phyloP scores from a whole-genome alignment of 768 basidiomycete genomes.

The Mycena leptocephala region DNA sequence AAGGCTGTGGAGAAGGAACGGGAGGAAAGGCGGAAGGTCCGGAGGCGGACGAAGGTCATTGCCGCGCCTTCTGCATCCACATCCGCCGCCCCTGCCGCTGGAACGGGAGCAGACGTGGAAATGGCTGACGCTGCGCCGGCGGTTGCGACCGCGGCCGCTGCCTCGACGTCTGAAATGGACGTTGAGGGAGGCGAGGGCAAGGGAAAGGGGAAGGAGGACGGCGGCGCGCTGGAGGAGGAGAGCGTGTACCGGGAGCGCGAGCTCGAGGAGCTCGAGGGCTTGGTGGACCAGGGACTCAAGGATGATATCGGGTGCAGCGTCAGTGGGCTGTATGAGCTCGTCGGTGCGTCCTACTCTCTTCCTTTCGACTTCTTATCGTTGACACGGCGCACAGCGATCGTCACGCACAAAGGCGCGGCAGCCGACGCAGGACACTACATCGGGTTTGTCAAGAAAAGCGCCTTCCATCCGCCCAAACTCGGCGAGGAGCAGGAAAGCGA shows the following conservation, averaged over 20 bases:
- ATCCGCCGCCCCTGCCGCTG: conserved; percentile 41
- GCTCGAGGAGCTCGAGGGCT: conserved; percentile 70
- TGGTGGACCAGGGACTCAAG: conserved; percentile 77
- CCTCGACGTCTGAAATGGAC: conserved; percentile 39
- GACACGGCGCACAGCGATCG: conserved; percentile 73
- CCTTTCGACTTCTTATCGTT: background rate
- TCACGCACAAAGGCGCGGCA: conserved; percentile 97
- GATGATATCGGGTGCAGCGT: conserved; percentile 82
- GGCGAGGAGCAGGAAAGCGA: conserved; percentile 72
- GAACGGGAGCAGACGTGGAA: conserved; percentile 63
- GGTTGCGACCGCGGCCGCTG: conserved; percentile 35
- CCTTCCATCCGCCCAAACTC: conserved; percentile 65
- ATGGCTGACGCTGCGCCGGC: conserved; percentile 57
- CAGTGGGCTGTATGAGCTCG: conserved; percentile 92
- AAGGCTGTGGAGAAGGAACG: conserved; percentile 87
- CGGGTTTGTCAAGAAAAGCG: conserved; percentile 88
- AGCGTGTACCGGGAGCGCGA: conserved; percentile 76
- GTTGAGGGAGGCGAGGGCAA: conserved; percentile 43
- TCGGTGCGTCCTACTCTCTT: conserved; percentile 69
- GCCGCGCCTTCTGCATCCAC: conserved; percentile 46
- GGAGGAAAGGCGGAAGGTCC: conserved; percentile 84
- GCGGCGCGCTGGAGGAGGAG: conserved; percentile 77
- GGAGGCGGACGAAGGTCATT: conserved; percentile 78
- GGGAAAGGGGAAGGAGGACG: conserved; percentile 47
- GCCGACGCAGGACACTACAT: conserved; percentile 98